Base-by-base conservation (phyloP, 2,329 filamentous ascomycete species). In the Dichotomopilus funicola region DNA sequence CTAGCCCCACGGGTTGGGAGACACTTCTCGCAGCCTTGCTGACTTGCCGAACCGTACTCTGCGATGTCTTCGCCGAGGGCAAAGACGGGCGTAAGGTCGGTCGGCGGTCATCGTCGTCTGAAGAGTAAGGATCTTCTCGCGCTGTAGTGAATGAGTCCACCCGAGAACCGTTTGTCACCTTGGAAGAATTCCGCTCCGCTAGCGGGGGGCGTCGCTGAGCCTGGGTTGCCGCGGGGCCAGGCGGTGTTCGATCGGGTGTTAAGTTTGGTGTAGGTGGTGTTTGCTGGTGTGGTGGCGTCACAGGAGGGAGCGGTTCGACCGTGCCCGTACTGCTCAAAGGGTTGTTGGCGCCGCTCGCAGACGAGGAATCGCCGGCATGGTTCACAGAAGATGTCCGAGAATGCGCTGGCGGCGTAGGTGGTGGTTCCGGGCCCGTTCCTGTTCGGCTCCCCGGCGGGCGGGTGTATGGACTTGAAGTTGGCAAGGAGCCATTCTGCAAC, bases 261-360 rank as follows among this genome's bases (percentile, higher is more conserved):
- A 87, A 80, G 70, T 90, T 87, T 37, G 87, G 88, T 3, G 87
- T 91, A 36, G 86, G 87, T 12, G 85, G 85, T 63, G 83, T 88
- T 64, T 79, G 78, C 61, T 85, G 81, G 61, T 82, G 81, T 34
- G 82, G 78, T 49, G 85, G 84, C 5, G 85, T 88, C 53, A 75
- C 73, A n/a, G 78, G 78, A 8, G 74, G 65, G 53, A 69, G 72
- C 34, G 63, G 55, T 44, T 70, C 67, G 44, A 70, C 67, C 59
- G 70, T 69, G 52, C 73, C 68, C 49, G 69, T 65, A 61, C 72
- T 75, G 54, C 68, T 70, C 54, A 70, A 64, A 37, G 70, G 67
- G 56, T 66, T 72, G 52, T 71, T 71, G 41, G 69, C 66, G 44
- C 68, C 67, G 11, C 71, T 71, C 40, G 74, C 72, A 56, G 69